Base-by-base conservation (phyloP, 73 alveolate genomes). In the Breviolum minutum region DNA sequence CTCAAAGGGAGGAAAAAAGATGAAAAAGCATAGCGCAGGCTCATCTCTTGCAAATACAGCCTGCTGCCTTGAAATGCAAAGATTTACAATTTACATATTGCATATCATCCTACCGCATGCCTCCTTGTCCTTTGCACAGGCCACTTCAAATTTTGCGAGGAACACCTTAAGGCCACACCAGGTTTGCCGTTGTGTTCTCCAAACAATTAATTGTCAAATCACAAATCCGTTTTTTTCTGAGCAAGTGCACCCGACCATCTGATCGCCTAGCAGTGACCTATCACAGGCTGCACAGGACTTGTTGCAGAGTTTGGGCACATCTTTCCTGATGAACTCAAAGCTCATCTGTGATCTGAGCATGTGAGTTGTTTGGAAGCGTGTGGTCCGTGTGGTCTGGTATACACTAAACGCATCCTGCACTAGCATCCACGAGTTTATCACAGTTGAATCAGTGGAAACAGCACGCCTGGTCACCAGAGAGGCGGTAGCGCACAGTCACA, bases 381-480 rank as follows among this genome's bases (percentile, higher is more conserved):
- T 40, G 54, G 54, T 40, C 63, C 63, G 27, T 48, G 24, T 74
- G 63, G 62, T 24, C 86, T 22, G 30, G 8, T n/a, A 22, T 27
- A 17, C 9, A 20, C 48, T 19, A 60, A 17, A 7, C 62, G 48
- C 22, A 40, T 26, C 87, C 79, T 19, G 27, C 79, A 69, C 79
- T 69, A 19, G 79, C 26, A 16, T 19, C 19, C 19, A 69, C 27
- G 27, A 69, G 27, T 16, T 19, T 69, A 16, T 69, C 79, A 69
- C 26, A 24, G 79, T 1, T 6, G 79, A 27, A 30, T 79, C 16
- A 14, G 0, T 79, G 24, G 63, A 32, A 40, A 8, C 90, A 7
- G 22, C 90, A 20, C 61, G 97, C 97, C 97, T 92, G 98, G 98
- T 92, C 69, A 26, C 98, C 98, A 27, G 98, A 74, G 90, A 92